Conservation (phyloP, 31 red algal species). For the Bonnemaisonia californica region DNA sequence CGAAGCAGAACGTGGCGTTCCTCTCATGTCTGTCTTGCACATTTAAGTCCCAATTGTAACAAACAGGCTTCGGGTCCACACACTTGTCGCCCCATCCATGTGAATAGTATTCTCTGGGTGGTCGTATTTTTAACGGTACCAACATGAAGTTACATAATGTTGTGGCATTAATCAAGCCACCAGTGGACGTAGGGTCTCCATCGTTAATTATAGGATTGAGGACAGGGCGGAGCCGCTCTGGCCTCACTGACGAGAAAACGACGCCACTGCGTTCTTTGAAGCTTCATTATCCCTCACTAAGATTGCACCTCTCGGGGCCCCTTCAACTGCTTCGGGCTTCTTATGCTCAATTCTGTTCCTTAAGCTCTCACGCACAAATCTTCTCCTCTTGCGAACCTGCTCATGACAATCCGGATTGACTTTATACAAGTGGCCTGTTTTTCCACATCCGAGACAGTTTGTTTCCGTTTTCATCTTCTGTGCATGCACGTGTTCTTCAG, state of each 20-base stretch:
- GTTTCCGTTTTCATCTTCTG: background rate
- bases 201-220: constrained; percentile 16
- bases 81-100: no score
- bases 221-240: background rate
- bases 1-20: background rate
- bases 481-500: background rate
- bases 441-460: background rate
- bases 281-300: background rate
- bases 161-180: no score
- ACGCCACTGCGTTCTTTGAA: background rate
- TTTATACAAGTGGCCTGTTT: constrained; percentile 5
- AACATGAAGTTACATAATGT: no score
- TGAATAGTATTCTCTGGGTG: no score
- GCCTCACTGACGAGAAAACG: constrained; percentile 8
- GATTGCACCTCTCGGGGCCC: no score
- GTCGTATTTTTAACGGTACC: no score
- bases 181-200: background rate
- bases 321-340: no score
- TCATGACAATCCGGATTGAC: background rate
- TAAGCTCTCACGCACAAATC: background rate
- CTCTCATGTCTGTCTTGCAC: background rate
- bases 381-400: background rate
- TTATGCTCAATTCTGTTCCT: background rate
- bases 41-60: no score
- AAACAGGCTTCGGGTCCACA: no score